These are phyloP conservation scores for Talaromyces sp. DNA, from an alignment of 2,329 filamentous ascomycete species.

Conservation along the genomic window DNA sequence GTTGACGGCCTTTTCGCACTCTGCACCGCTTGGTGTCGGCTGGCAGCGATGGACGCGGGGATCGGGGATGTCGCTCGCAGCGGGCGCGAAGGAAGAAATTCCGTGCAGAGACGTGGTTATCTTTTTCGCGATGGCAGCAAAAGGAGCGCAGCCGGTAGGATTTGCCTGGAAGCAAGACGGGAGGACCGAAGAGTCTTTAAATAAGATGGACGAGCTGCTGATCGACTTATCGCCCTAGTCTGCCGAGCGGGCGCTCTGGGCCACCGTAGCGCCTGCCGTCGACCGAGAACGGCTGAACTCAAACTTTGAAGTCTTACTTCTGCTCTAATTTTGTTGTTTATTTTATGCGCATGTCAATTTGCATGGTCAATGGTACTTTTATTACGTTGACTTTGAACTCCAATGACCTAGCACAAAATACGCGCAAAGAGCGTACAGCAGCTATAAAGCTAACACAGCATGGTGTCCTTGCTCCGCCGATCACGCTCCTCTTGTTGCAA, in stretches of 20 bases:
- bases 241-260: conserved; percentile 2
- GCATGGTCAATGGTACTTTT: no score
- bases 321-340: neutral
- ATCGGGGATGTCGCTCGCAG: neutral
- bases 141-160: neutral
- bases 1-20: neutral
- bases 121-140: neutral
- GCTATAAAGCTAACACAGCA: neutral
- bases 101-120: neutral
- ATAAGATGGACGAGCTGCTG: neutral
- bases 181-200: neutral
- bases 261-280: conserved; percentile 1
- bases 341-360: neutral
- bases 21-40: neutral
- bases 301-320: neutral
- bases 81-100: neutral
- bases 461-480: no score
- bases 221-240: conserved; percentile 4
- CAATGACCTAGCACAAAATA: neutral
- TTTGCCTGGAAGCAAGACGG: neutral
- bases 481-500: no score
- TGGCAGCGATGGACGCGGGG: neutral
- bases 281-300: neutral
- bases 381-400: neutral
- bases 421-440: neutral